phyloP scores from a whole-genome alignment of 768 basidiomycete genomes.

The Coprinopsis cinerea region DNA sequence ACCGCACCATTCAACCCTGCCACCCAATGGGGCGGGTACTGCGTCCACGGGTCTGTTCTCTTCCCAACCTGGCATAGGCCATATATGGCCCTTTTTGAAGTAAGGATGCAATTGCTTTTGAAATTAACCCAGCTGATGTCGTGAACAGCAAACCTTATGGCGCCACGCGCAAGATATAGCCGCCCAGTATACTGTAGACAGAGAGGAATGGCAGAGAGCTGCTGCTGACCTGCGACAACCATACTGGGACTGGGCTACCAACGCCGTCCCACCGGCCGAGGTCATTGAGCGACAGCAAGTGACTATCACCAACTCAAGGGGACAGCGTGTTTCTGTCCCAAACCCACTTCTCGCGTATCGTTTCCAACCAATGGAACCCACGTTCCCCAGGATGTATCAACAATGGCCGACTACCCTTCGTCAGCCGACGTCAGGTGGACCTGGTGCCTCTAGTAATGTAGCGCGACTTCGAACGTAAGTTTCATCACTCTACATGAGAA shows the following conservation, averaged over 20 bases:
- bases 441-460: conserved; percentile 17
- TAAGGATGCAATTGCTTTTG: conserved; percentile 15
- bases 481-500: no score
- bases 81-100: conserved; percentile 46
- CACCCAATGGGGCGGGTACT: conserved; percentile 40
- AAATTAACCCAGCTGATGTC: neutral
- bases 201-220: conserved; percentile 23
- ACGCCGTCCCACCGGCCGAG: conserved; percentile 31
- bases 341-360: conserved; percentile 30
- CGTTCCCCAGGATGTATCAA: conserved; percentile 25
- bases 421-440: conserved; percentile 20
- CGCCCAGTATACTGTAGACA: conserved; percentile 28
- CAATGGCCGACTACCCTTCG: conserved; percentile 30
- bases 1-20: conserved; percentile 18
- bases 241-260: conserved; percentile 49
- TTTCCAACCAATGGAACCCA: conserved; percentile 25
- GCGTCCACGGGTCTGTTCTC: conserved; percentile 46
- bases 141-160: conserved; percentile 41
- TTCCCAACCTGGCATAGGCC: conserved; percentile 56
- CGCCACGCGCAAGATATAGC: conserved; percentile 36
- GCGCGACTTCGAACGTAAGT: neutral
- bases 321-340: conserved; percentile 17
- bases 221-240: conserved; percentile 33
- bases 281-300: conserved; percentile 22
- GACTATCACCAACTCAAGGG: conserved; percentile 14